Evolutionary conservation across 495 filamentous ascomycete genomes (phyloP).

Genomic region (Terfezia boudieri): DNA sequence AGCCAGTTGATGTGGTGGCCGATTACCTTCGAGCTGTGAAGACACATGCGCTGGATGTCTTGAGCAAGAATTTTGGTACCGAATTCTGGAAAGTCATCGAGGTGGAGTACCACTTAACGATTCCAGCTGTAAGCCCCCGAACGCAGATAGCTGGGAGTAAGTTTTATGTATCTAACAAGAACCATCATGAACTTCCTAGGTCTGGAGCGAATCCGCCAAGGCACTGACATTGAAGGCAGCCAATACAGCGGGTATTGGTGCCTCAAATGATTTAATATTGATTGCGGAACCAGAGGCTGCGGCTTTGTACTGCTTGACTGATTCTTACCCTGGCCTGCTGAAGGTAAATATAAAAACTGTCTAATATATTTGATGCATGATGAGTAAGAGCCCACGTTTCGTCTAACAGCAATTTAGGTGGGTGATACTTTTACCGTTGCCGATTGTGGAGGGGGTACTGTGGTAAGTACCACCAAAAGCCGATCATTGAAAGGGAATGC

Average conservation of each 20-base stretch:
- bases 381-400: neutral
- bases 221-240: conserved; percentile 15
- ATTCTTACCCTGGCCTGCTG: neutral
- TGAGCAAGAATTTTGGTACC: conserved; percentile 22
- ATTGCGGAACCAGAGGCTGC: conserved; percentile 22
- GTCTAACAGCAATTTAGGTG: neutral
- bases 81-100: conserved; percentile 13
- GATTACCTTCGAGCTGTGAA: neutral
- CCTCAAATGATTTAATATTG: conserved; percentile 15
- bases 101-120: conserved; percentile 27
- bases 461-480: conserved; percentile 4
- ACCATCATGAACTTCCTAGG: neutral
- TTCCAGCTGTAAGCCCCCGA: conserved; percentile 22
- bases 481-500: too few species aligned
- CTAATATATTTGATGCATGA: conserved; percentile 1
- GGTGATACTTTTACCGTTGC: conserved; percentile 15
- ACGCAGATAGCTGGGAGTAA: neutral
- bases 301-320: conserved; percentile 5
- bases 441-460: conserved; percentile 20
- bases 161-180: too few species aligned
- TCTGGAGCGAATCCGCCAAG: conserved; percentile 20
- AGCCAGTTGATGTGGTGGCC: neutral
- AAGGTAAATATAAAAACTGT: neutral
- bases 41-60: conserved; percentile 8
- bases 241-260: conserved; percentile 17